Evolutionary conservation across 73 alveolate species (phyloP).

Genomic region (Paramecium tetraurelia): DNA sequence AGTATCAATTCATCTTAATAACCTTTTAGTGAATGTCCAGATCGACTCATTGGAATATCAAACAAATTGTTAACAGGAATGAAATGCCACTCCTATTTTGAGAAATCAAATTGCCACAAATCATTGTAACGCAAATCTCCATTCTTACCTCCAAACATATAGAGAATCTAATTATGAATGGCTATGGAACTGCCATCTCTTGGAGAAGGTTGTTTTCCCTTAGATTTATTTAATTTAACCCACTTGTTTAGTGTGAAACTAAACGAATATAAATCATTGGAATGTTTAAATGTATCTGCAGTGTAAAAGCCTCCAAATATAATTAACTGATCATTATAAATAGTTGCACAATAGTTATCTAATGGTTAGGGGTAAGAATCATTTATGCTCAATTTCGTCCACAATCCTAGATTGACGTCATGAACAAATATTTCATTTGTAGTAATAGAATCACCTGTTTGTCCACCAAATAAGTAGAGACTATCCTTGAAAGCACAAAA

Average conservation of each 20-base stretch:
- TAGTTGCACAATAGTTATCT: neutral
- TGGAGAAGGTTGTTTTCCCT: neutral
- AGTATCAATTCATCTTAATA: conserved; percentile 60
- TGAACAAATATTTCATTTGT: neutral
- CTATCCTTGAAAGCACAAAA: neutral
- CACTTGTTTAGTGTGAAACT: neutral
- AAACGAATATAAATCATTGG: neutral
- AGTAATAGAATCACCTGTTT: neutral
- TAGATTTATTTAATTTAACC: neutral
- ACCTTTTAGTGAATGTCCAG: conserved; percentile 70
- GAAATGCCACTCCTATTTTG: conserved; percentile 35
- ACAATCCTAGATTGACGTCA: neutral
- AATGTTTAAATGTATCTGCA: neutral
- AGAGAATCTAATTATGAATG: neutral
- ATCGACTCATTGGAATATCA: conserved; percentile 64
- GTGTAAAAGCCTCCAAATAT: conserved; percentile 36
- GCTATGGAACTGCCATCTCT: conserved; percentile 21
- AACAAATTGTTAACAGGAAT: neutral
- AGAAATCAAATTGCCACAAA: conserved; percentile 66
- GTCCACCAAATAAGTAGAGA: conserved; percentile 29
- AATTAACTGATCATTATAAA: neutral
- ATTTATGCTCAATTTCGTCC: neutral
- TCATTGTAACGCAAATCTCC: conserved; percentile 67
- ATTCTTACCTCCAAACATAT: conserved; percentile 38
- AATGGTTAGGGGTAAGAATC: neutral